A percentile compares a stretch with the other conserved stretches of the same genome.
Conservation (phyloP, 768 basidiomycete genomes). For the Termitomyces bulborhizus region DNA sequence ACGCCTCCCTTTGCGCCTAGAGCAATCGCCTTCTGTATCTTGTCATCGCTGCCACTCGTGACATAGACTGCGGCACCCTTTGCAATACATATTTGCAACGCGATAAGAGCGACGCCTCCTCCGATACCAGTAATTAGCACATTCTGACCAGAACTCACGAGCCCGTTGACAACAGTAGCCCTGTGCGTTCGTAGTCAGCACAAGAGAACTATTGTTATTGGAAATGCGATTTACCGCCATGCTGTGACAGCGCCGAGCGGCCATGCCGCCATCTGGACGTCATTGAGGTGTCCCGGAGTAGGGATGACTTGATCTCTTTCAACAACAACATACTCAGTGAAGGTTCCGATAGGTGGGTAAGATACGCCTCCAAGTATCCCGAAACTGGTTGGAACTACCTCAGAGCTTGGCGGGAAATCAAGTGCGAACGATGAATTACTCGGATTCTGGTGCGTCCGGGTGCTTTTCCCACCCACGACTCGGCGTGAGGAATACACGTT, state of each 20-base stretch:
- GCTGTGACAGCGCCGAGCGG: constrained; percentile 76
- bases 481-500: constrained; percentile 71
- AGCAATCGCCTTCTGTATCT: constrained; percentile 57
- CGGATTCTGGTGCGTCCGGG: constrained; percentile 59
- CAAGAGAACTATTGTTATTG: background rate
- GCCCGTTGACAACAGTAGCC: constrained; percentile 59
- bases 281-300: constrained; percentile 61
- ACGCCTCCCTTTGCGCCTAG: constrained; percentile 78
- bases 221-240: constrained; percentile 54
- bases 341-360: constrained; percentile 58
- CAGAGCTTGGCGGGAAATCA: background rate
- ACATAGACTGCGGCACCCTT: constrained; percentile 79
- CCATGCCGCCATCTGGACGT: constrained; percentile 69
- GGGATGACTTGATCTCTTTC: constrained; percentile 61
- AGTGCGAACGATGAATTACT: constrained; percentile 26
- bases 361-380: constrained; percentile 59
- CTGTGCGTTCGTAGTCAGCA: constrained; percentile 26
- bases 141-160: constrained; percentile 57
- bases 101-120: constrained; percentile 76
- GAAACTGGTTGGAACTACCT: constrained; percentile 32
- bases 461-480: constrained; percentile 70
- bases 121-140: constrained; percentile 80
- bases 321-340: constrained; percentile 70
- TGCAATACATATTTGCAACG: constrained; percentile 71
- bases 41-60: constrained; percentile 63